Percentiles rank a stretch among this genome's conserved stretches.
Conservation (phyloP, 805 yeast species). For the Maudiozyma saulgeensis region DNA sequence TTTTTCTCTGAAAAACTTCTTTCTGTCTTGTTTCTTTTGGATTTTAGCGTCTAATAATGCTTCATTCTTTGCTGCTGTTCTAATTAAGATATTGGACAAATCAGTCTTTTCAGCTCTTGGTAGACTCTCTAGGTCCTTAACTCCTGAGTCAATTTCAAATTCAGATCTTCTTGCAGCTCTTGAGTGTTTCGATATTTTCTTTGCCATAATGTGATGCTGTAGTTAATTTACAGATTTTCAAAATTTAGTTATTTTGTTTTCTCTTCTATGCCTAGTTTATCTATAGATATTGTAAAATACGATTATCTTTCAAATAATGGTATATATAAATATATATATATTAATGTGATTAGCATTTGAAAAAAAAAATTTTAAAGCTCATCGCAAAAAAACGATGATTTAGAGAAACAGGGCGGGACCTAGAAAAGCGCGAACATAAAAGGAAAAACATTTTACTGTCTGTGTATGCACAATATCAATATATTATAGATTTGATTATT, state of each 20-base stretch:
- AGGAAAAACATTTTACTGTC: too few relatives aligned
- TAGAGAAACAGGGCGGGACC: too few relatives aligned
- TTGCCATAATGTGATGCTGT: conserved; percentile 7
- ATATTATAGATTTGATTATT: too few relatives aligned
- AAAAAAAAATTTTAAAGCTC: neutral
- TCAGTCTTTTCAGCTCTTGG: conserved; percentile 56
- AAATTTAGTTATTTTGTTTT: too few relatives aligned
- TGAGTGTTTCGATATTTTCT: conserved; percentile 35
- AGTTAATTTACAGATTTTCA: too few relatives aligned
- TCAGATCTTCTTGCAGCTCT: conserved; percentile 72
- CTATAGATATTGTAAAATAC: too few relatives aligned
- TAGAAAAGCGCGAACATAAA: too few relatives aligned
- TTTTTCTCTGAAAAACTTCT: conserved; percentile 21
- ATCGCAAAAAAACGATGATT: neutral
- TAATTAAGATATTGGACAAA: conserved; percentile 51
- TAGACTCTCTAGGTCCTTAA: conserved; percentile 39
- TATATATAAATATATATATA: too few relatives aligned
- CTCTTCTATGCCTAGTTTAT: too few relatives aligned
- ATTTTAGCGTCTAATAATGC: conserved; percentile 48
- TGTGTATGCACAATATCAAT: too few relatives aligned
- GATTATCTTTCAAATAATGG: too few relatives aligned
- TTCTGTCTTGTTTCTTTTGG: conserved; percentile 36
- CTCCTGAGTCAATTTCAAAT: conserved; percentile 34
- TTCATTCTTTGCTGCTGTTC: conserved; percentile 60
- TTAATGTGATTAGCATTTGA: too few relatives aligned